phyloP scores from a whole-genome alignment of 371 early-diverging fungal species.

The Syncephalastrum contaminatum region DNA sequence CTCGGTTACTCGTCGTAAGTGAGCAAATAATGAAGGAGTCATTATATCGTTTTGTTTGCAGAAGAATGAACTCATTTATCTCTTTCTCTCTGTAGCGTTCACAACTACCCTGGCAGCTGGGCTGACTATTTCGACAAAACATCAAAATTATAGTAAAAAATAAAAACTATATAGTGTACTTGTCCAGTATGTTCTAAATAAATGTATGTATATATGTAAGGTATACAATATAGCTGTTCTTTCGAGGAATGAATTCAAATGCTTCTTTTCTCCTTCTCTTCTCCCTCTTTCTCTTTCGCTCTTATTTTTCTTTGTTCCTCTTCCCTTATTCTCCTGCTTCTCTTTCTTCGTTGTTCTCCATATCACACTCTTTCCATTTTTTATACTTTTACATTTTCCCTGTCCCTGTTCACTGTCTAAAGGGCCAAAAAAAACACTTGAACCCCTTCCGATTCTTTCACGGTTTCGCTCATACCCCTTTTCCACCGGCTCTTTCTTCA shows the following conservation, averaged over 20 bases:
- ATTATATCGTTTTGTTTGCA: too few relatives aligned
- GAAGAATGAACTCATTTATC: background rate
- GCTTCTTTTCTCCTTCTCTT: too few relatives aligned
- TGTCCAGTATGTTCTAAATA: background rate
- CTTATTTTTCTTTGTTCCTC: too few relatives aligned
- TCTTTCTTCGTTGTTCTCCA: too few relatives aligned
- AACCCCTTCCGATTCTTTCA: too few relatives aligned
- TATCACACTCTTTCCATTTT: slow-evolving; percentile 1
- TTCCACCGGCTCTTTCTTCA: too few relatives aligned
- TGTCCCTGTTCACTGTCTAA: slow-evolving; percentile 5
- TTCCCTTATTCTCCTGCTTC: too few relatives aligned
- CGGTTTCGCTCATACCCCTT: too few relatives aligned
- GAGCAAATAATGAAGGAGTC: background rate
- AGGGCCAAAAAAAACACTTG: slow-evolving; percentile 2
- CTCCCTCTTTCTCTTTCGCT: too few relatives aligned
- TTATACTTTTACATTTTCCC: slow-evolving; percentile 14
- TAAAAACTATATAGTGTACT: background rate
- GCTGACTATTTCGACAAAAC: slow-evolving; percentile 46
- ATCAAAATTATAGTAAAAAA: slow-evolving; percentile 11
- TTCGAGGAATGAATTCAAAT: too few relatives aligned
- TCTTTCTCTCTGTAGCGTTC: slow-evolving; percentile 26
- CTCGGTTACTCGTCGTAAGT: slow-evolving; percentile 44
- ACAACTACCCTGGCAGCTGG: slow-evolving; percentile 66
- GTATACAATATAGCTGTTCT: too few relatives aligned
- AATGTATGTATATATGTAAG: too few relatives aligned